Evolutionary conservation across 2,329 filamentous ascomycete species (phyloP).

Genomic region (Fusarium duplospermum): DNA sequence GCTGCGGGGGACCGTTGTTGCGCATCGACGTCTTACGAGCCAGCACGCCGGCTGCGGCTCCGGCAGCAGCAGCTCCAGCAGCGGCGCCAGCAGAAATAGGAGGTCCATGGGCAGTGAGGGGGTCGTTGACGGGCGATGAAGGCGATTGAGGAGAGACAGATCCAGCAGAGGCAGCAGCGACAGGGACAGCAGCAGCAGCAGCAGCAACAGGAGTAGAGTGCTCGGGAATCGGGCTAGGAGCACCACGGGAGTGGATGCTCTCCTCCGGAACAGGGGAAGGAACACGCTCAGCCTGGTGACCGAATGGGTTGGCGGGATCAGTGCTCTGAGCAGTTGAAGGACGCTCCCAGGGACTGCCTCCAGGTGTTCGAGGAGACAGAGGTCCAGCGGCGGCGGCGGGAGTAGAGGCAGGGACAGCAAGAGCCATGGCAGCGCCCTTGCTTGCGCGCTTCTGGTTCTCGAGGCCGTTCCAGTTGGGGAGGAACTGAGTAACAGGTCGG

Average conservation of each 20-base stretch:
- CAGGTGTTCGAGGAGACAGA: conserved; percentile 43
- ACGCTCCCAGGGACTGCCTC: conserved; percentile 60
- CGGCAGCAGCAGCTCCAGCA: conserved; percentile 47
- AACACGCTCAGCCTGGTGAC: conserved; percentile 66
- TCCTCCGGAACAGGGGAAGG: conserved; percentile 56
- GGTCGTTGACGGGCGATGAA: conserved; percentile 46
- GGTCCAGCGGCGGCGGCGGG: conserved; percentile 36
- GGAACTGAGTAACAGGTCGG: conserved; percentile 85
- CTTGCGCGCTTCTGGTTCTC: conserved; percentile 65
- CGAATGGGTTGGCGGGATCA: conserved; percentile 78
- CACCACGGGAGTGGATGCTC: conserved; percentile 27
- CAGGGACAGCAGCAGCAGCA: conserved; percentile 48
- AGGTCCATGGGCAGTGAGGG: conserved; percentile 54
- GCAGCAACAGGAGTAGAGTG: conserved; percentile 22
- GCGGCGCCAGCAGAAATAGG: conserved; percentile 44
- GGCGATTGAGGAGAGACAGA: conserved; percentile 18
- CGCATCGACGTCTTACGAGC: conserved; percentile 68
- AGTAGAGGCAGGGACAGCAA: conserved; percentile 47
- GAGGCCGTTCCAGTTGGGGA: conserved; percentile 67
- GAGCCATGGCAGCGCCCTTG: conserved; percentile 58
- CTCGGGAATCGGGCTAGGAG: conserved; percentile 51
- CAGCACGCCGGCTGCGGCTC: conserved; percentile 54
- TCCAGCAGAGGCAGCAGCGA: conserved; percentile 44
- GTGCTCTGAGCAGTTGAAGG: conserved; percentile 58
- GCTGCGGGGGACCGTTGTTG: conserved; percentile 61